Percentiles rank a stretch among this genome's conserved stretches.
These are phyloP conservation scores for Trypanosoma lewisi DNA, from an alignment of 208 protist genomes.

Conservation along the genomic window DNA sequence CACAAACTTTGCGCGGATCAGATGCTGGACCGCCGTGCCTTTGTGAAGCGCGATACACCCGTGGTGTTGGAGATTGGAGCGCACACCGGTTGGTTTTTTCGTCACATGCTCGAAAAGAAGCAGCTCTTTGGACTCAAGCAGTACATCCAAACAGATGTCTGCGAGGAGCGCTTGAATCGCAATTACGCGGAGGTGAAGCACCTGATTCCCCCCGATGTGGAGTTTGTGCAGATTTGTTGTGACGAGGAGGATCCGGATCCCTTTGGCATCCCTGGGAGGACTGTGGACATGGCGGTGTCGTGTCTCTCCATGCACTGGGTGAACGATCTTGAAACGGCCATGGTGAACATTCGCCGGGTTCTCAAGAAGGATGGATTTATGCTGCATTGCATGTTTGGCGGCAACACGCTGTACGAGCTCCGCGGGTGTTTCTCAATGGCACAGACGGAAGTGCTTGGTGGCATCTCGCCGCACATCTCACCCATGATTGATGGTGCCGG, in stretches of 20 bases:
- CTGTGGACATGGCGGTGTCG: conserved; percentile 88
- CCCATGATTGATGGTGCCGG: conserved; percentile 87
- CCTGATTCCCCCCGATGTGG: conserved; percentile 69
- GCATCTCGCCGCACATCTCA: conserved; percentile 86
- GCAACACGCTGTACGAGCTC: conserved; percentile 91
- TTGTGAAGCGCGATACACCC: conserved; percentile 83
- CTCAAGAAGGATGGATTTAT: conserved; percentile 90
- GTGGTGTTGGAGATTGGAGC: conserved; percentile 83
- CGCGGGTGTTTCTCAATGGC: conserved; percentile 84
- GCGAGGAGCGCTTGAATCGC: conserved; percentile 74
- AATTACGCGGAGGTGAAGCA: conserved; percentile 87
- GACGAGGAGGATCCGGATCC: conserved; percentile 78
- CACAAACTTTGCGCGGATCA: conserved; percentile 80
- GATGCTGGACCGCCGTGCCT: conserved; percentile 80
- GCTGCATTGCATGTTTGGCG: conserved; percentile 84
- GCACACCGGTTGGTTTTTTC: conserved; percentile 85
- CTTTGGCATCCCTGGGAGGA: conserved; percentile 76
- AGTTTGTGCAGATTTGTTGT: conserved; percentile 89
- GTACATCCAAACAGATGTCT: conserved; percentile 92
- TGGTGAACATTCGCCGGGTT: conserved; percentile 74
- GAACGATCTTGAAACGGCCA: conserved; percentile 83
- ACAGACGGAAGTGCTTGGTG: conserved; percentile 83
- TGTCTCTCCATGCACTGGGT: conserved; percentile 92
- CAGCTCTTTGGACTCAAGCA: conserved; percentile 81
- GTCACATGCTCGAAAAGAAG: conserved; percentile 84